Evolutionary conservation across 345 rosid species (phyloP).

Genomic region (Arabidopsis thaliana): DNA sequence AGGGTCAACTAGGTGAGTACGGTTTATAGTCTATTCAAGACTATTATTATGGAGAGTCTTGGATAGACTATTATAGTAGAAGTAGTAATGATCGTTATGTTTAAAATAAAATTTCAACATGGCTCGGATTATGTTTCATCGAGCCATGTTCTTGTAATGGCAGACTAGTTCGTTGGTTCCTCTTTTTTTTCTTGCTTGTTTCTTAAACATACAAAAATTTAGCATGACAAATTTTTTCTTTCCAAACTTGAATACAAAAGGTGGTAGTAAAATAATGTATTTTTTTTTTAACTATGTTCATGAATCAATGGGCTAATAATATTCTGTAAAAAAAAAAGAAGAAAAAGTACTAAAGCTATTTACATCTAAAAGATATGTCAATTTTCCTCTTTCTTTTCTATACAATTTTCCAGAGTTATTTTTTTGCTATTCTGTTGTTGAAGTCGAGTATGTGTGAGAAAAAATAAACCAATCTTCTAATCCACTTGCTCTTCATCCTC

Average conservation of each 20-base stretch:
- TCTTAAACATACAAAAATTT: too few species aligned
- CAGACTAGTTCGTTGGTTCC: too few species aligned
- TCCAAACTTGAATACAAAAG: background rate
- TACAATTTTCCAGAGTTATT: conserved; percentile 31
- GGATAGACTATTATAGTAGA: too few species aligned
- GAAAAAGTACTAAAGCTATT: conserved; percentile 18
- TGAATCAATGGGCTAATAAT: conserved; percentile 13
- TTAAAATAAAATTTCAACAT: too few species aligned
- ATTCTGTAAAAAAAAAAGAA: background rate
- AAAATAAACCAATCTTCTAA: conserved; percentile 55
- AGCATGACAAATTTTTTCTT: too few species aligned
- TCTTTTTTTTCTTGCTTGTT: too few species aligned
- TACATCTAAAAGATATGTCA: conserved; percentile 34
- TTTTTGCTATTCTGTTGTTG: conserved; percentile 14
- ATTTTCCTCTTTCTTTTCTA: conserved; percentile 19
- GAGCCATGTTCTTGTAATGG: too few species aligned
- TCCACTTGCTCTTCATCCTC: conserved; percentile 55
- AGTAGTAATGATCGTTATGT: too few species aligned
- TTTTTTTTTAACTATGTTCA: background rate
- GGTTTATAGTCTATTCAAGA: too few species aligned
- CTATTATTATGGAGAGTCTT: too few species aligned
- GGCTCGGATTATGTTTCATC: too few species aligned
- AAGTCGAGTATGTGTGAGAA: conserved; percentile 24
- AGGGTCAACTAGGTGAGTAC: too few species aligned
- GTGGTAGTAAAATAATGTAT: background rate